Evolutionary conservation across 2,329 filamentous ascomycete genomes (phyloP).

Genomic region (Alternaria sp.): DNA sequence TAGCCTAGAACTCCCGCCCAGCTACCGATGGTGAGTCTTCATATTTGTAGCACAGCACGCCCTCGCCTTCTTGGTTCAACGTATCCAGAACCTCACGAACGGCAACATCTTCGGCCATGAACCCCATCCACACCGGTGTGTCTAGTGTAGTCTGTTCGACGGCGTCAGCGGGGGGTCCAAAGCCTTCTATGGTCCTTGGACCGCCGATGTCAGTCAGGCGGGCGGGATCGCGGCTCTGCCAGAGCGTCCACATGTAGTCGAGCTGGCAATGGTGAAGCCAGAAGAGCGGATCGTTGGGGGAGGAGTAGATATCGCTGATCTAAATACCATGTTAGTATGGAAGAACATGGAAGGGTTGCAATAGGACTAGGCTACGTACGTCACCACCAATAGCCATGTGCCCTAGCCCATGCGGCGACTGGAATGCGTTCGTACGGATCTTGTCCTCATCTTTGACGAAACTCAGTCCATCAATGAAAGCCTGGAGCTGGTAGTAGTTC

Average conservation of each 20-base stretch:
- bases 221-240: background rate
- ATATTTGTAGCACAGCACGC: background rate
- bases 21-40: background rate
- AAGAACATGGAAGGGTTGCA: background rate
- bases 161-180: background rate
- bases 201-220: background rate
- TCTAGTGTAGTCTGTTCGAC: background rate
- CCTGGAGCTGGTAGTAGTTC: background rate
- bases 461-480: background rate
- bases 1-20: background rate
- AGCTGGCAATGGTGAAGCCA: background rate
- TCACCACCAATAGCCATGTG: background rate
- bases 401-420: background rate
- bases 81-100: background rate
- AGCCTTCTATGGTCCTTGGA: background rate
- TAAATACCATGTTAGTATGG: background rate
- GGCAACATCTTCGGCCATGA: background rate
- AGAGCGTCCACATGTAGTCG: background rate
- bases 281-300: background rate
- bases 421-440: background rate
- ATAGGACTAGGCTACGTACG: background rate
- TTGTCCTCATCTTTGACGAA: background rate
- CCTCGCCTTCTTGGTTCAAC: background rate
- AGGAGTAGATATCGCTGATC: background rate
- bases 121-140: background rate